Base-by-base conservation (phyloP, 225 moss, liverwort and hornwort species). In the Takakia lepidozioides region DNA sequence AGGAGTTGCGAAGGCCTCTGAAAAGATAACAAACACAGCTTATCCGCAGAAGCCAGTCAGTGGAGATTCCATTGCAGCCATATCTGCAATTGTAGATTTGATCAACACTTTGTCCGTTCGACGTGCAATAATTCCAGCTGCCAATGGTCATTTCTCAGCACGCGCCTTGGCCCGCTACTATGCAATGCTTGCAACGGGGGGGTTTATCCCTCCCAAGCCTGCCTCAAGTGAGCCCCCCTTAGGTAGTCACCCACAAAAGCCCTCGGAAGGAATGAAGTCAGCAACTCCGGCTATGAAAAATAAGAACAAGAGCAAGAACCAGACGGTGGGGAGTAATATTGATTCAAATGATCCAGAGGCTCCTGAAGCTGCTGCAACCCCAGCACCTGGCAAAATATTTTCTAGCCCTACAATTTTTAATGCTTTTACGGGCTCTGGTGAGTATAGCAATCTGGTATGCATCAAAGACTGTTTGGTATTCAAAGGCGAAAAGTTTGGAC, bases 121-220 rank as follows among this genome's bases (percentile, higher is more conserved):
- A 43, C 82, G 93, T 27, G 93, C 93, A 39, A 67, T 95, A 18
- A 80, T 95, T 38, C 93, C 93, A 3, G 82, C 93, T 6, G 93
- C 90, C 15, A 95, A 95, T 59, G 93, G 93, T 24, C 93, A 95
- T 59, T 87, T 95, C 58, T 90, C 93, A 19, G 93, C 93, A 32
- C 86, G 93, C 13, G 84, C 93, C 49, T 59, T 95, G 29, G 90
- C 93, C 55, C 72, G 93, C 19, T 95, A 74, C 30, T 95, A 95
- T 46, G 93, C 90, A 23, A 75, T 62, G 46, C 73, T 95, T 21
- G 77, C 53, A 1, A 61, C 70, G 2, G 80, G 75, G 52, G 93
- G 93, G 19, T 39, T 75, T 11, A 49, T 73, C 28, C 93, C 93
- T 58, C 48, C 55, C 26, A 48, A 44, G 30, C 66, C 86, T 37